Base-by-base conservation (phyloP, 2,329 filamentous ascomycete species). In the Aspergillus neotritici region DNA sequence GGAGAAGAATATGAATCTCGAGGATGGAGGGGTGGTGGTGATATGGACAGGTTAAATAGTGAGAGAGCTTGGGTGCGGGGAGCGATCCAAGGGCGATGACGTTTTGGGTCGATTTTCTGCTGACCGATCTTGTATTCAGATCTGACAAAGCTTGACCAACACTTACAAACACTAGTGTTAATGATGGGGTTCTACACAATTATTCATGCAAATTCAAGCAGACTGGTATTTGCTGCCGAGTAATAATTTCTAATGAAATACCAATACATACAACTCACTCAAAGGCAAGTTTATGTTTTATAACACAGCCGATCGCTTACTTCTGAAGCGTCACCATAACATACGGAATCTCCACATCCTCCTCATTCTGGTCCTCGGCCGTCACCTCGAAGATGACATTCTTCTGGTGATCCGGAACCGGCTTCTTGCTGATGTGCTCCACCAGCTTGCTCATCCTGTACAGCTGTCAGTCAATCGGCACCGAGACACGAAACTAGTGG, bases 381-480 rank as follows among this genome's bases (percentile, higher is more conserved):
- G 93, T 94, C 53, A 96, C 86, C 73, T 97, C 93, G 62, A 97
- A 94, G 57, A 97, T 96, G 50, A 97, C 80, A 59, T 95, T 91
- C 76, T 86, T 93, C 72, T 95, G 88, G 64, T 97, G 91, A 4
- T 80, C 78, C 0, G 93, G 91, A 45, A 98, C 84, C 2, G 84
- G 78, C 75, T 95, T 96, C 77, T 91, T 94, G 49, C 87, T 94
- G 51, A 98, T 86, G 35, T 79, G 80, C 70, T 91, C 87, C 4
- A 95, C 84, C 38, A 98, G 76, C 63, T 91, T 75, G 70, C 87
- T 95, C 69, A 97, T 79, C 71, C 89, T 95, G 43, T 33, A 37
- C 13, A 32, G 31, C 61, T 67, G 63, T 43, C 47, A 36, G 41
- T 17, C 7, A 28, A 31, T 31, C 10, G 17, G 25, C 36, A 13